phyloP scores from a whole-genome alignment of 768 basidiomycete genomes.

The Trametes sanguinea region DNA sequence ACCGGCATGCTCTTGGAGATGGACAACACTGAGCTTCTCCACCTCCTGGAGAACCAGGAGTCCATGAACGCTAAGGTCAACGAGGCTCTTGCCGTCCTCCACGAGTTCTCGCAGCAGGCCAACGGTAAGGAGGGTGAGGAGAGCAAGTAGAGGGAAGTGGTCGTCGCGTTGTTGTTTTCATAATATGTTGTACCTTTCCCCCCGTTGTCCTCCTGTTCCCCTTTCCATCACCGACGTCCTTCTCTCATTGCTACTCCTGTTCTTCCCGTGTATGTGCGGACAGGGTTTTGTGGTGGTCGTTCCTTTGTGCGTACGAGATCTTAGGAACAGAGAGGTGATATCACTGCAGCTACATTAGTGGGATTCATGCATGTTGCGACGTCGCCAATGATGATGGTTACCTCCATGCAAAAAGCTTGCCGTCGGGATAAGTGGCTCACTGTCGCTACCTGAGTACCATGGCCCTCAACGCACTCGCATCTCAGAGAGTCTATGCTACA shows the following conservation, averaged over 20 bases:
- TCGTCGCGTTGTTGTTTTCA: constrained; percentile 26
- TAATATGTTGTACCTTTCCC: constrained; percentile 27
- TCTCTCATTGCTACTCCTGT: constrained; percentile 27
- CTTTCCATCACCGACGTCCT: constrained; percentile 18
- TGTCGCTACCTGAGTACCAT: neutral
- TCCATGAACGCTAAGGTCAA: constrained; percentile 88
- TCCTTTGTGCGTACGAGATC: constrained; percentile 34
- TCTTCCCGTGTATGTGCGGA: constrained; percentile 25
- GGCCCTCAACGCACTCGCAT: neutral
- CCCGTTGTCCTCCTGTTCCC: constrained; percentile 11
- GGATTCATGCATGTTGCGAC: constrained; percentile 16
- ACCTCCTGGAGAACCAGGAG: constrained; percentile 80
- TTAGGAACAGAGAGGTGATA: constrained; percentile 35
- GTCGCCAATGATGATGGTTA: constrained; percentile 21
- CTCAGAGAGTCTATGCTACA: constrained; percentile 13
- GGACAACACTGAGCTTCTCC: constrained; percentile 92
- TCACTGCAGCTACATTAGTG: constrained; percentile 26
- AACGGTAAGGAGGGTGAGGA: constrained; percentile 35
- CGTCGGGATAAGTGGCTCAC: no score
- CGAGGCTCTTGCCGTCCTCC: constrained; percentile 87
- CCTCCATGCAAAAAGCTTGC: neutral
- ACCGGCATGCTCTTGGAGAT: constrained; percentile 99
- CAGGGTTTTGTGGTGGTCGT: constrained; percentile 34
- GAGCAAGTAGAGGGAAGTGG: constrained; percentile 23
- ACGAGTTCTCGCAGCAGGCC: constrained; percentile 65